phyloP scores from a whole-genome alignment of 768 basidiomycete species.

The Phylloporus sp. region DNA sequence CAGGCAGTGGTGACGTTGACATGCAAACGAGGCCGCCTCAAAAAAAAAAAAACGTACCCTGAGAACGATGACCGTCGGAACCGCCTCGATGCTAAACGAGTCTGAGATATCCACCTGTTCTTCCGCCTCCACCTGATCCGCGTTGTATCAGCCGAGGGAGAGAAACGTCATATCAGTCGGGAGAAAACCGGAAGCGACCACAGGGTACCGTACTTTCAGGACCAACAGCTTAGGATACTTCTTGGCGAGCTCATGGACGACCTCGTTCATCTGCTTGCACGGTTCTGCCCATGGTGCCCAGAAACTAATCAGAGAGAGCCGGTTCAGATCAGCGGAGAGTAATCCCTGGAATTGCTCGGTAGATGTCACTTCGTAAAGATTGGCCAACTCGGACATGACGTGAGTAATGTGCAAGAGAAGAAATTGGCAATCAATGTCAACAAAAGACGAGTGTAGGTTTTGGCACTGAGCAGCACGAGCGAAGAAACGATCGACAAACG shows the following conservation, averaged over 20 bases:
- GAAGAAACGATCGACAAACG: background rate
- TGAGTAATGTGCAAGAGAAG: background rate
- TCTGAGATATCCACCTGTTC: slow-evolving; percentile 79
- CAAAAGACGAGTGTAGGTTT: background rate
- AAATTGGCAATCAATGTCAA: background rate
- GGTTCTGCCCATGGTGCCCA: slow-evolving; percentile 94
- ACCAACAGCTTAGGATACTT: slow-evolving; percentile 69
- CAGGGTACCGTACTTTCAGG: slow-evolving; percentile 57
- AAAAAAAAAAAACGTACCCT: slow-evolving; percentile 51
- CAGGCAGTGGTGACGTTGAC: background rate
- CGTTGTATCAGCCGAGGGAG: background rate
- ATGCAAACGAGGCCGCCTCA: background rate
- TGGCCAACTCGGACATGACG: slow-evolving; percentile 28
- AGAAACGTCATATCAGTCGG: background rate
- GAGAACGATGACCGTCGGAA: slow-evolving; percentile 81
- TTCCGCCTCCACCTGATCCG: slow-evolving; percentile 75
- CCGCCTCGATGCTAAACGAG: slow-evolving; percentile 87
- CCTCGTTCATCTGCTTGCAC: slow-evolving; percentile 84
- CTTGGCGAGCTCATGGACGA: slow-evolving; percentile 67
- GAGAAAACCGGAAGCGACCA: background rate
- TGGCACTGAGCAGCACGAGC: background rate
- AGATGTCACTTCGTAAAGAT: slow-evolving; percentile 51
- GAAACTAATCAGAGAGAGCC: slow-evolving; percentile 88
- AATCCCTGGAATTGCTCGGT: slow-evolving; percentile 69
- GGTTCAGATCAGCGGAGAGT: slow-evolving; percentile 70